phyloP scores from a whole-genome alignment of 2,329 filamentous ascomycete species.

The Diplodia corticola region DNA sequence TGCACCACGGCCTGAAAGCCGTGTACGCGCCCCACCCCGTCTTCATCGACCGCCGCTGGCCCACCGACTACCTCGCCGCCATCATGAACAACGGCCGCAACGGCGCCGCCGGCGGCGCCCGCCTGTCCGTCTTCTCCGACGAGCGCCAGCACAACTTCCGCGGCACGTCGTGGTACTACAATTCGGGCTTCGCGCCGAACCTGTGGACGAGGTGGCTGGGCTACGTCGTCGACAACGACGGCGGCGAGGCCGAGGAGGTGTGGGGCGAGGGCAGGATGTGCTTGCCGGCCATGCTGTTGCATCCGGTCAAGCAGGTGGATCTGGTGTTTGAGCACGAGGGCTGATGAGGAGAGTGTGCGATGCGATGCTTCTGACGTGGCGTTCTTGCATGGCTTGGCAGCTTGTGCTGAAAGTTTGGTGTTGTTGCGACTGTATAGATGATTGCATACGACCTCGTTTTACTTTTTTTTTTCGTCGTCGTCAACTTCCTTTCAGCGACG shows the following conservation, averaged over 20 bases:
- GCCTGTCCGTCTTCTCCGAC: constrained; percentile 52
- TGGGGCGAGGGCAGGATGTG: constrained; percentile 52
- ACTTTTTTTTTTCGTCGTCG: neutral
- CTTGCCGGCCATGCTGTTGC: constrained; percentile 49
- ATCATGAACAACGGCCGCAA: constrained; percentile 59
- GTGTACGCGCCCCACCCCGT: constrained; percentile 64
- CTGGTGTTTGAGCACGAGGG: constrained; percentile 46
- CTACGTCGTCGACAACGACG: constrained; percentile 53
- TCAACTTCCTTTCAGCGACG: neutral
- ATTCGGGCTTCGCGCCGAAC: constrained; percentile 54
- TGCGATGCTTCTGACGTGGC: too few species aligned
- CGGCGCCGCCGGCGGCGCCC: constrained; percentile 50
- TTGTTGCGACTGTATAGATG: constrained; percentile 12
- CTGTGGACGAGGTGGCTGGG: constrained; percentile 60
- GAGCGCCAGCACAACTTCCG: constrained; percentile 56
- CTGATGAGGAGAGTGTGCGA: constrained; percentile 24
- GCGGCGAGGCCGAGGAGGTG: constrained; percentile 47
- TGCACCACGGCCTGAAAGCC: constrained; percentile 77
- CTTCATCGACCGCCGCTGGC: constrained; percentile 59
- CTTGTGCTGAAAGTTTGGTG: neutral
- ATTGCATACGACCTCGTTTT: neutral
- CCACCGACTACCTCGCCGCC: constrained; percentile 53
- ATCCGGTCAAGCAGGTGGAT: constrained; percentile 54
- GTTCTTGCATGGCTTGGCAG: too few species aligned
- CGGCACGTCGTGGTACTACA: constrained; percentile 56